Conservation (phyloP, 164 flowering plant species). For the Umbilicus rupestris region DNA sequence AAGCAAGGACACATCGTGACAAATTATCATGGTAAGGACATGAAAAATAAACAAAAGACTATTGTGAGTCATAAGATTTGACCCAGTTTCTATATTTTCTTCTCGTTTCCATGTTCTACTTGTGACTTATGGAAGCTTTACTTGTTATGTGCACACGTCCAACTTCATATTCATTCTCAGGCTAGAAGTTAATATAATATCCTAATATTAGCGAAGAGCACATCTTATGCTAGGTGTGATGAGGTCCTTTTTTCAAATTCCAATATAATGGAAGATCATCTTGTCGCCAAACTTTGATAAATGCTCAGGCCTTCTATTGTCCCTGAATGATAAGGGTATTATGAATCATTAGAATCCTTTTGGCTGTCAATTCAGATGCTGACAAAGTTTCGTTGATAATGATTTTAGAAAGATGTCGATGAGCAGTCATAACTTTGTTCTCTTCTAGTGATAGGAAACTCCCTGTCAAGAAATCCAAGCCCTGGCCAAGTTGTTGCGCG, state of each 20-base stretch:
- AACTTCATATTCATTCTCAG: background rate
- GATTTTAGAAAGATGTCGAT: background rate
- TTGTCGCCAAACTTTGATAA: background rate
- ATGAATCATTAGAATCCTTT: background rate
- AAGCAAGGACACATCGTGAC: conserved; percentile 79
- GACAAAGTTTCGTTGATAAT: background rate
- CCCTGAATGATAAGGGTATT: background rate
- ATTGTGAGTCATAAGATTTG: background rate
- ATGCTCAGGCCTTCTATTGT: background rate
- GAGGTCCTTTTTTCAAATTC: background rate
- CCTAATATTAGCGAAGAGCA: background rate
- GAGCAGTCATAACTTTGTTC: conserved; percentile 7
- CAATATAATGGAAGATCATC: background rate
- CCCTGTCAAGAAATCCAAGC: conserved; percentile 72
- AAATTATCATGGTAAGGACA: conserved; percentile 76
- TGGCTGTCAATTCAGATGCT: background rate
- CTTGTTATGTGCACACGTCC: background rate
- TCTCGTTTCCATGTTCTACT: background rate
- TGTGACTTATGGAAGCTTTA: background rate
- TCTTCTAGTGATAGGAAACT: conserved; percentile 72
- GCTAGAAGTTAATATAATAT: background rate
- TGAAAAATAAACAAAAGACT: background rate
- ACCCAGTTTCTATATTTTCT: background rate
- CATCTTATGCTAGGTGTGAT: background rate
- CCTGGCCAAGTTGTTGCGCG: conserved; percentile 87